phyloP scores from a whole-genome alignment of 495 filamentous ascomycete genomes.

The Aspergillus incahuasiensis region DNA sequence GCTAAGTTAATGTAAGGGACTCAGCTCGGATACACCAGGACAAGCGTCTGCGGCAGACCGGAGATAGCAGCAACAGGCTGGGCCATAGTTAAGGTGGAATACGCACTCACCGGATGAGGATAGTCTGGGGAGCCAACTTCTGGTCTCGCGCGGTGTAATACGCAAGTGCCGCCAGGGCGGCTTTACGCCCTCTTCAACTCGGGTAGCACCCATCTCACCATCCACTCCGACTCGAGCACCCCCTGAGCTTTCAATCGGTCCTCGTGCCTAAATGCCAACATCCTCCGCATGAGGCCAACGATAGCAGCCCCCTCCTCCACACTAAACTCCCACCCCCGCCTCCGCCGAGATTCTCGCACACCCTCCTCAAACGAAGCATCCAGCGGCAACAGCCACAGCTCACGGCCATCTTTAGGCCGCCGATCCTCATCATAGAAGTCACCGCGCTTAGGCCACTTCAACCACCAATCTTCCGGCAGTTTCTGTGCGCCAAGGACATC shows the following conservation, averaged over 20 bases:
- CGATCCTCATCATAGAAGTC: slow-evolving; percentile 26
- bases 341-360: slow-evolving; percentile 23
- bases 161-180: neutral
- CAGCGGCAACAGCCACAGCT: slow-evolving; percentile 22
- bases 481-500: slow-evolving; percentile 24
- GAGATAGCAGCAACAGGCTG: no score
- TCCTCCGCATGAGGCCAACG: slow-evolving; percentile 31
- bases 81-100: neutral
- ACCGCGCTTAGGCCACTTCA: slow-evolving; percentile 22
- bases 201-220: slow-evolving; percentile 23
- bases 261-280: slow-evolving; percentile 24
- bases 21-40: neutral
- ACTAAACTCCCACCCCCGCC: slow-evolving; percentile 13
- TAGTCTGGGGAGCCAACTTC: neutral
- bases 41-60: no score
- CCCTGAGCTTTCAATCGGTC: slow-evolving; percentile 19
- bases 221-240: slow-evolving; percentile 27
- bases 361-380: slow-evolving; percentile 25
- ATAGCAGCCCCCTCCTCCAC: slow-evolving; percentile 23
- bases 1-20: neutral
- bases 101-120: slow-evolving; percentile 3
- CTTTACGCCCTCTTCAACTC: neutral
- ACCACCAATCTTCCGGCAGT: slow-evolving; percentile 31
- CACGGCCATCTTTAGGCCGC: slow-evolving; percentile 14
- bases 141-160: slow-evolving; percentile 4